phyloP scores from a whole-genome alignment of 2,329 filamentous ascomycete species.

The Proliferodiscus dingleyae region DNA sequence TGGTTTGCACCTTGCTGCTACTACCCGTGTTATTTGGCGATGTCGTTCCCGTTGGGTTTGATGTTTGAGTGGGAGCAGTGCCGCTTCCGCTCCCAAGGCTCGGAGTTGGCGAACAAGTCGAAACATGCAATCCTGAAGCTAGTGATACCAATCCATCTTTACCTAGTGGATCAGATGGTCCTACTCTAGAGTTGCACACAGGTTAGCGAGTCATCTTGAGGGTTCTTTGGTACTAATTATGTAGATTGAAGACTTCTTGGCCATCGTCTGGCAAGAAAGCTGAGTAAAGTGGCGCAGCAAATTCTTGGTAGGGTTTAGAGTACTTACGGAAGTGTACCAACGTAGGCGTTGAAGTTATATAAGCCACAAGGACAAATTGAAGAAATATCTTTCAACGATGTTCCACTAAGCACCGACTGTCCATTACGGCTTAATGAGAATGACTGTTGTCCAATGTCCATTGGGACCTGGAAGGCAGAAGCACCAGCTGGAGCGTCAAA shows the following conservation, averaged over 20 bases:
- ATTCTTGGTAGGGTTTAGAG: neutral
- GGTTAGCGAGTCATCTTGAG: neutral
- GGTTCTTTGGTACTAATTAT: too few relatives aligned
- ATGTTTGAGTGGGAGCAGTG: conserved; percentile 15
- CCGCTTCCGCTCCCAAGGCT: too few relatives aligned
- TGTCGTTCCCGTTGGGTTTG: conserved; percentile 9
- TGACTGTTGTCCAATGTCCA: conserved; percentile 19
- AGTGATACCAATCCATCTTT: conserved; percentile 27
- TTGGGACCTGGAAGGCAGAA: conserved; percentile 16
- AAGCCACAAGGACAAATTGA: conserved; percentile 19
- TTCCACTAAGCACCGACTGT: conserved; percentile 13
- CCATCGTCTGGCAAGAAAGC: too few relatives aligned
- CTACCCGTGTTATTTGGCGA: conserved; percentile 4
- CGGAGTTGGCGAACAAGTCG: conserved; percentile 30
- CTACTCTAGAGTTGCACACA: neutral
- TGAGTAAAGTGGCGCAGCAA: too few relatives aligned
- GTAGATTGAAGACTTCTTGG: too few relatives aligned
- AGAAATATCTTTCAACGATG: conserved; percentile 16
- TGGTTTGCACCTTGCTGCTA: too few relatives aligned
- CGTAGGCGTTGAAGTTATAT: conserved; percentile 26
- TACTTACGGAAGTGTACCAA: conserved; percentile 16
- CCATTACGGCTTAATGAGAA: conserved; percentile 16
- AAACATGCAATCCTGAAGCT: conserved; percentile 30
- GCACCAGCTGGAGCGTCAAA: conserved; percentile 20
- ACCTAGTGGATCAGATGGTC: conserved; percentile 23